These are phyloP conservation scores for Salinomyces thailandicus DNA, from an alignment of 2,329 filamentous ascomycete genomes.

Conservation along the genomic window DNA sequence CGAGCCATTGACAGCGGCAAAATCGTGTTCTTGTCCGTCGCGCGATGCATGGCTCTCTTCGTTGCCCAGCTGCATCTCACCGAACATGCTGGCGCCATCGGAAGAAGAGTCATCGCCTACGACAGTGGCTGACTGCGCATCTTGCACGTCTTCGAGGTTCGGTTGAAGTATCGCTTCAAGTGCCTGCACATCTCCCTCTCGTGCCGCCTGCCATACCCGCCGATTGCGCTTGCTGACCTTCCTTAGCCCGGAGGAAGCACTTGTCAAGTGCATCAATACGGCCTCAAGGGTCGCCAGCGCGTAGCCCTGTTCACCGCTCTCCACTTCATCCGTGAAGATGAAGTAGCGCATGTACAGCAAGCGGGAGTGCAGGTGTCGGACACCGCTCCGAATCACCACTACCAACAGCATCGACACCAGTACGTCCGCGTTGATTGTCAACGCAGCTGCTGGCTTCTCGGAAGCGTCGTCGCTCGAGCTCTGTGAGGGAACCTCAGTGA, in stretches of 20 bases:
- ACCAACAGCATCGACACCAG: constrained; percentile 83
- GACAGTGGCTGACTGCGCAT: constrained; percentile 11
- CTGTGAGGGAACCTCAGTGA: constrained; percentile 44
- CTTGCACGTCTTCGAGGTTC: constrained; percentile 7
- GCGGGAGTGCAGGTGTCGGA: constrained; percentile 77
- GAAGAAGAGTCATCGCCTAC: constrained; percentile 13
- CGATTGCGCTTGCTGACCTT: constrained; percentile 80
- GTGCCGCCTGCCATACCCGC: constrained; percentile 75
- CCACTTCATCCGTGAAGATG: constrained; percentile 95
- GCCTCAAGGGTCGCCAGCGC: constrained; percentile 92
- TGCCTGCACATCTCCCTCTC: constrained; percentile 62
- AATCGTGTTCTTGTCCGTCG: constrained; percentile 16
- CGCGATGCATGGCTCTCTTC: neutral
- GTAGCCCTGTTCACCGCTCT: constrained; percentile 92
- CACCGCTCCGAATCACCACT: constrained; percentile 83
- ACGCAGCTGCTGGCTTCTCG: constrained; percentile 44
- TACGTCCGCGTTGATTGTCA: constrained; percentile 77
- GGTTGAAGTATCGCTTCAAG: constrained; percentile 74
- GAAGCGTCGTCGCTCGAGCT: constrained; percentile 27
- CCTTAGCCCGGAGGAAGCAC: constrained; percentile 70
- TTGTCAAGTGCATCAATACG: constrained; percentile 75
- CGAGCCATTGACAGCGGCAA: constrained; percentile 31
- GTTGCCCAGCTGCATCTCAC: neutral
- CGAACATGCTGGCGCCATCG: constrained; percentile 7
- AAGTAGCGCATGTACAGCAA: constrained; percentile 95